Base-by-base conservation (phyloP, 1,284 basidiomycete species). In the Boletus subluridellus region DNA sequence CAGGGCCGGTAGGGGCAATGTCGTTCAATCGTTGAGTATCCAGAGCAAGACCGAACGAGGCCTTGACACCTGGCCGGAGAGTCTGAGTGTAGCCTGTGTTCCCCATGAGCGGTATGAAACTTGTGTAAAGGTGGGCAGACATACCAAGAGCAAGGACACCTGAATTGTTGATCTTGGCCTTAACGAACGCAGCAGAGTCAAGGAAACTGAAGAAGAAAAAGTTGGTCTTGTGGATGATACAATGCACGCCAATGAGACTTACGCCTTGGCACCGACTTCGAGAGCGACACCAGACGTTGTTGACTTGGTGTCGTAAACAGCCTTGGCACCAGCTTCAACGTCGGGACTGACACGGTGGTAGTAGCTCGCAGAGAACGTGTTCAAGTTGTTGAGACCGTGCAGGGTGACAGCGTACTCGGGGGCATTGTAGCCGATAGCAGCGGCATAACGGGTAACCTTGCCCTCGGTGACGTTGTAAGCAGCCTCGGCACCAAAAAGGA, bases 141-240 rank as follows among this genome's bases (percentile, higher is more conserved):
- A 34, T 61, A 87, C 87, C 92, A 66, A 95, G 85, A 68, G 85
- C 89, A 65, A 97, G 84, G 71, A 95, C 83, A 82, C 95, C 95
- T 65, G 87, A 77, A 81, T 96, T 96, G 88, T 97, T 98, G 81
- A 99, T 96, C 87, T 99, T 99, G 70, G 94, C 93, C 86, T 99
- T 97, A 81, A 97, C 83, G 73, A 94, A 97, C 26, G 94, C 90
- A 68, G 94, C 88, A 57, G 83, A 78, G 80, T 97, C 94, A 65
- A 96, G 87, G 80, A 89, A 90, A 56, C 86, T 89, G 61, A 52
- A 49, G 44, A 17, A 24, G 38, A 21, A n/a, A n/a, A 38, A 10
- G 28, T 52, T 38, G 4, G 11, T 28, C 3, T 8, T 17, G 32
- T 5, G 6, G 8, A 46, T 2, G 21, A 45, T 28, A n/a, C 2